Evolutionary conservation across 1,284 basidiomycete species (phyloP).

Genomic region (Chalciporus sp.): DNA sequence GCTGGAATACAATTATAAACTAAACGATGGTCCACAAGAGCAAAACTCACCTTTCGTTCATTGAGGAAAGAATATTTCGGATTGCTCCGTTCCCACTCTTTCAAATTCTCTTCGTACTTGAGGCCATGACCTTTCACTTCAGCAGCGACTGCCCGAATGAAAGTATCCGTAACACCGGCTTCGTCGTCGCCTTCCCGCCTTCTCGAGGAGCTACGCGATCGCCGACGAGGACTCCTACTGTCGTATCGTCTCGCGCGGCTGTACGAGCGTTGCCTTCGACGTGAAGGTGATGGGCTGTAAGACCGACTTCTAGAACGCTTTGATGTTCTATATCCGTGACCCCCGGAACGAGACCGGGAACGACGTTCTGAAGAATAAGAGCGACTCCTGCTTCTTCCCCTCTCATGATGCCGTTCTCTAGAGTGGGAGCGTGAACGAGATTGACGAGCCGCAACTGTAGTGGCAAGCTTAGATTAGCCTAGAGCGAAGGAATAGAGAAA

Average conservation of each 20-base stretch:
- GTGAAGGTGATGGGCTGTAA: conserved; percentile 45
- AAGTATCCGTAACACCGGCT: conserved; percentile 74
- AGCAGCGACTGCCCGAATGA: conserved; percentile 83
- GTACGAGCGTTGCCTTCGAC: conserved; percentile 32
- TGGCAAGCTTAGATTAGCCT: background rate
- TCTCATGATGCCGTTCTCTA: conserved; percentile 21
- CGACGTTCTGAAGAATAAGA: conserved; percentile 44
- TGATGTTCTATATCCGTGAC: conserved; percentile 32
- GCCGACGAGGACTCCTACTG: conserved; percentile 47
- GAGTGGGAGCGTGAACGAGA: conserved; percentile 38
- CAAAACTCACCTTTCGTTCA: conserved; percentile 59
- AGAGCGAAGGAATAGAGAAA: conserved; percentile 4
- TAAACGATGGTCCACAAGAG: background rate
- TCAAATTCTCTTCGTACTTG: conserved; percentile 75
- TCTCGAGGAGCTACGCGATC: conserved; percentile 40
- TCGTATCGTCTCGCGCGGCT: conserved; percentile 37
- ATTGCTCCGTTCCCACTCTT: conserved; percentile 79
- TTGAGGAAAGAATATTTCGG: conserved; percentile 82
- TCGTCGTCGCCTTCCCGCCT: conserved; percentile 45
- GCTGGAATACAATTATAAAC: conserved; percentile 46
- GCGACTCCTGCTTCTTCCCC: conserved; percentile 38
- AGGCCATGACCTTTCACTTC: conserved; percentile 83
- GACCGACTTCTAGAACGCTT: conserved; percentile 48
- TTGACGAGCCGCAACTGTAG: conserved; percentile 35
- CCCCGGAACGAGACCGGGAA: conserved; percentile 54